Evolutionary conservation across 2,329 filamentous ascomycete genomes (phyloP).

Genomic region (Triangularia verruculosa): DNA sequence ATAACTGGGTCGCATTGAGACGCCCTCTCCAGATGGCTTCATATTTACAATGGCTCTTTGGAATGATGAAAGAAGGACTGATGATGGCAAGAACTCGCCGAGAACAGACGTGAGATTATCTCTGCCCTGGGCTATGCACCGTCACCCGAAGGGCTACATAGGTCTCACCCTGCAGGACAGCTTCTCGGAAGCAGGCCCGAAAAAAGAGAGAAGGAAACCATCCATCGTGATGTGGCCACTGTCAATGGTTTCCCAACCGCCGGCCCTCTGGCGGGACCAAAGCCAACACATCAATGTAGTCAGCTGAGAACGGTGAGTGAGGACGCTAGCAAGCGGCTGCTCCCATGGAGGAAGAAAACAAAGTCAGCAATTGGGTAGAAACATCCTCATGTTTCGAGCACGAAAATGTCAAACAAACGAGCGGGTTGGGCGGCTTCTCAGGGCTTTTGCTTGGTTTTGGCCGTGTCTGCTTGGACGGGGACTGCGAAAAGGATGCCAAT

Average conservation of each 20-base stretch:
- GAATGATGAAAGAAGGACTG: too few species aligned
- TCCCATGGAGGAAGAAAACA: background rate
- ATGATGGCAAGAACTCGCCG: too few species aligned
- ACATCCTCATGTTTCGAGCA: constrained; percentile 37
- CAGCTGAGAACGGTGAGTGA: background rate
- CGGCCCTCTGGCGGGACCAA: constrained; percentile 13
- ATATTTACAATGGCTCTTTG: background rate
- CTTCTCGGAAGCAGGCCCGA: constrained; percentile 1
- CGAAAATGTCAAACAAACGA: constrained; percentile 34
- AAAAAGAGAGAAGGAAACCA: background rate
- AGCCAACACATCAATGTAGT: constrained; percentile 2
- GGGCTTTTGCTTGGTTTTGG: constrained; percentile 1
- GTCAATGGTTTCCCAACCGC: constrained; percentile 15
- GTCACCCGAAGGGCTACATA: too few species aligned
- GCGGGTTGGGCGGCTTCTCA: constrained; percentile 16
- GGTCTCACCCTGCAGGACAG: background rate
- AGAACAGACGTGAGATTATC: too few species aligned
- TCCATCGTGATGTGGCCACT: background rate
- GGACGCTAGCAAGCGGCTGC: background rate
- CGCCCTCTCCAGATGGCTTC: background rate
- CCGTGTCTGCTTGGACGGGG: background rate
- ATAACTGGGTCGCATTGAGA: constrained; percentile 22
- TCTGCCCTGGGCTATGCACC: too few species aligned
- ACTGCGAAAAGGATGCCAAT: constrained; percentile 10
- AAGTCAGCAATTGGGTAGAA: constrained; percentile 27